Base-by-base conservation (phyloP, 2,329 filamentous ascomycete genomes). In the Pseudocercospora fuligena region DNA sequence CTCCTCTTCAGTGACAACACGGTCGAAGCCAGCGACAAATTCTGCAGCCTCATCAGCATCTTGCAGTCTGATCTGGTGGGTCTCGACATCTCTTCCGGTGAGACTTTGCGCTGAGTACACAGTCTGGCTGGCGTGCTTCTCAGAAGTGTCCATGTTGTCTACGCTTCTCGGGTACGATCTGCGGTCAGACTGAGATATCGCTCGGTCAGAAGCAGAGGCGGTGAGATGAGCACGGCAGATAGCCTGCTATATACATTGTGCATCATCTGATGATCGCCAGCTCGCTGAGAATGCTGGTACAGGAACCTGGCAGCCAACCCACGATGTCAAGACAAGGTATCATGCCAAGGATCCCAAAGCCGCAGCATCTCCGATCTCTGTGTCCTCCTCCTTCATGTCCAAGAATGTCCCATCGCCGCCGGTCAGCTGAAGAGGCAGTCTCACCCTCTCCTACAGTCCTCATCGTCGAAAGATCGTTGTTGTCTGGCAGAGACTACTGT, bases 1-100 rank as follows among this genome's bases (percentile, higher is more conserved):
- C 25, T 66, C 29, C 43, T 66, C 60, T 51, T 64, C 57, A 9
- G 63, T 62, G 31, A 66, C 49, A 12, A 57, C 43, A 12, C 54
- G 62, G 9, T 63, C 51, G 51, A 60, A 65, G 5, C 62, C 66
- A 21, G 59, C 51, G 14, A 63, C 53, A 23, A 65, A 62, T 33
- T 47, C 40, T 5, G 66, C 62, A 2, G 66, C 62, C 31, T 62
- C 59, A 12, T 67, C 62, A 21, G 46, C 62, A 33, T 67, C 62
- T 60, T 59, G 31, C 23, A 67, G 53, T 33, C 46, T 49, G 62
- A 65, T 29, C 6, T 63, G 66, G 31, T 65, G 66, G 2, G 36
- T 64, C 33, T 61, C 49, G n/a, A 63, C 36, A 23, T 61, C 51
- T 56, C 51, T 33, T 19, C 51, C 51, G 53, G 43, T 53, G 29